These are phyloP conservation scores for Bipolaris victoriae DNA, from an alignment of 2,329 filamentous ascomycete species.

Conservation along the genomic window DNA sequence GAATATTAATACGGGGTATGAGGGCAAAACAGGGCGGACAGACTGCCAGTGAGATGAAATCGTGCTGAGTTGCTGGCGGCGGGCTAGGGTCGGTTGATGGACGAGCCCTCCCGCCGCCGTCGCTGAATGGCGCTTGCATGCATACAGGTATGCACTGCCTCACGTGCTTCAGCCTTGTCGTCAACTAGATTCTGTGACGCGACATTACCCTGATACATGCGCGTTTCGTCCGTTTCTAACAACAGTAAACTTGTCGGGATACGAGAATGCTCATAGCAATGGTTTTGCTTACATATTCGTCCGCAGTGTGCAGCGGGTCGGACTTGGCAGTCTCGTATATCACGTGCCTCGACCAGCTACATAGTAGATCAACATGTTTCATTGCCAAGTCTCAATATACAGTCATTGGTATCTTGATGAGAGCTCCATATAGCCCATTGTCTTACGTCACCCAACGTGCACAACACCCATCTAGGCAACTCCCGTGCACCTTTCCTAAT, in stretches of 20 bases:
- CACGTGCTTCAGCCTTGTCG: slow-evolving; percentile 10
- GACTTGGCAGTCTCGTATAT: not conserved
- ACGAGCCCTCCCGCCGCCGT: slow-evolving; percentile 7
- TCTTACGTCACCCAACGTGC: not conserved
- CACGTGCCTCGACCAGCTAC: not conserved
- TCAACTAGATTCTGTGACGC: not conserved
- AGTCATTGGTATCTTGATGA: slow-evolving; percentile 5
- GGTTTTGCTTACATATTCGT: not conserved
- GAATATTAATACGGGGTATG: slow-evolving; percentile 16
- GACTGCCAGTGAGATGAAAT: slow-evolving; percentile 3
- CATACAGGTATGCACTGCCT: slow-evolving; percentile 1
- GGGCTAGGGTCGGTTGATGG: slow-evolving; percentile 6
- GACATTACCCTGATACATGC: not conserved
- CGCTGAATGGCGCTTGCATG: slow-evolving; percentile 9
- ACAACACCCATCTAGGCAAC: not conserved
- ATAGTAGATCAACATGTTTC: not conserved
- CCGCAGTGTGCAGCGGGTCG: not conserved
- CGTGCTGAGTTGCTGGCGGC: slow-evolving; percentile 17
- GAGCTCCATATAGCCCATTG: not conserved
- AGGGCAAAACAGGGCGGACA: slow-evolving; percentile 11
- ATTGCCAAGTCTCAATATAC: not conserved
- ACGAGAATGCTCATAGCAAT: no score
- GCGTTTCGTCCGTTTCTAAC: not conserved
- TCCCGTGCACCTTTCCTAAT: not conserved
- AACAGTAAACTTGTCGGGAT: no score